Evolutionary conservation across 2,329 filamentous ascomycete genomes (phyloP).

Genomic region (Diplodia seriata): DNA sequence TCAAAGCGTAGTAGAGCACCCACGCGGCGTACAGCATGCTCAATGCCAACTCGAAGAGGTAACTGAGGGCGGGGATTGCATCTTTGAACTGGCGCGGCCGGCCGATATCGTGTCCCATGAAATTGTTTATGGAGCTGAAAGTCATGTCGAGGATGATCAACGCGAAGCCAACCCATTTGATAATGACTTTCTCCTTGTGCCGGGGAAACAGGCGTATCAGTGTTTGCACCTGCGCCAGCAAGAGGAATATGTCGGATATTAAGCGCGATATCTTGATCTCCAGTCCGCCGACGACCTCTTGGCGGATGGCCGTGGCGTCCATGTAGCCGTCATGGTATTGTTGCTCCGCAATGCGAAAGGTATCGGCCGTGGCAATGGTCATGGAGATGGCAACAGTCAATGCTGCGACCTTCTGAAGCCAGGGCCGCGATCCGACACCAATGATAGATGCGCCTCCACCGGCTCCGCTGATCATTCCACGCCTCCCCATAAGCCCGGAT

Average conservation of each 20-base stretch:
- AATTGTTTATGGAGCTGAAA: conserved; percentile 92
- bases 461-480: conserved; percentile 85
- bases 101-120: conserved; percentile 65
- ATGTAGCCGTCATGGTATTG: conserved; percentile 83
- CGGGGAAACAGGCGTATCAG: conserved; percentile 94
- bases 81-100: conserved; percentile 81
- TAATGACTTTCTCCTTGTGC: conserved; percentile 96
- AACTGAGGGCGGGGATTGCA: conserved; percentile 88
- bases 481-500: conserved; percentile 77
- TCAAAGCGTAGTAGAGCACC: conserved; percentile 92
- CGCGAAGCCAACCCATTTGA: conserved; percentile 97
- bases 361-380: conserved; percentile 91
- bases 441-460: conserved; percentile 68
- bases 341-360: conserved; percentile 79
- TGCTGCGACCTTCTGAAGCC: conserved; percentile 79
- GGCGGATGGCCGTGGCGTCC: conserved; percentile 77
- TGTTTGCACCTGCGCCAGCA: conserved; percentile 97
- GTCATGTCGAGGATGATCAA: conserved; percentile 89
- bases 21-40: conserved; percentile 89
- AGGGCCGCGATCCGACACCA: conserved; percentile 88
- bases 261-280: conserved; percentile 90
- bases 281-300: conserved; percentile 79
- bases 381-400: conserved; percentile 77
- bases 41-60: conserved; percentile 86
- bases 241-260: conserved; percentile 94